Evolutionary conservation across 768 basidiomycete species (phyloP), one percentile per base, ranked within the genome.

Genomic region (Tricholoma sp.): DNA sequence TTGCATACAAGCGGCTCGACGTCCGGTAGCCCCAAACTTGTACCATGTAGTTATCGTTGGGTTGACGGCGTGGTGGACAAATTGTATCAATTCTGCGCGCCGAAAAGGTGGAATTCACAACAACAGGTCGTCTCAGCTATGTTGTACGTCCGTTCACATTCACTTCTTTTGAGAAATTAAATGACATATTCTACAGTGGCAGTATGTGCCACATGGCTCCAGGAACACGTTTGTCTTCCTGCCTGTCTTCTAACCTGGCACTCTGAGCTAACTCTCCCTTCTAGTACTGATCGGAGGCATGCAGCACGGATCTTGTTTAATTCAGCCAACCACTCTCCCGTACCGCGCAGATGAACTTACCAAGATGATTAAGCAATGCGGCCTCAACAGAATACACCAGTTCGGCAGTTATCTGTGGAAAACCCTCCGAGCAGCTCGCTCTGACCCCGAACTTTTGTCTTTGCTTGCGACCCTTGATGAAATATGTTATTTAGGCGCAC

Each of bases 121-220:
- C 70, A 72, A 54, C 79, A 76, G 66, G 84, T 86, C 59, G 81
- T 86, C 55, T 76, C 76, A 12, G 75, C 76, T 11, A 63, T 80
- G 81, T 79, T 85, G 84, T 85, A 63, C 70, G 84, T 78, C 53
- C 33, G 54, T 57, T 60, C 34, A 17, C 29, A 41, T 47, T 42
- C 33, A 50, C 42, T 28, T n/a, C 20, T 9, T 28, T 11, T 44
- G 42, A 48, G 50, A 52, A 52, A 24, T 32, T n/a, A 10, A 36
- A 42, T 44, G 37, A 52, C 58, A 41, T 47, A 1, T n/a, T 58
- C 67, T 42, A 62, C 73, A 89, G 88, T 76, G 88, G 89, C 56
- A 87, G 85, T 75, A 86, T 91, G 86, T 89, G 85, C 66, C 89
- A 90, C 70, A 90, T 90, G 58, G 89, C 72, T 29, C 87, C 90